Percentiles rank a stretch among this genome's conserved stretches.
Evolutionary conservation across 345 rosid genomes (phyloP).

Genomic region (Adansonia digitata): DNA sequence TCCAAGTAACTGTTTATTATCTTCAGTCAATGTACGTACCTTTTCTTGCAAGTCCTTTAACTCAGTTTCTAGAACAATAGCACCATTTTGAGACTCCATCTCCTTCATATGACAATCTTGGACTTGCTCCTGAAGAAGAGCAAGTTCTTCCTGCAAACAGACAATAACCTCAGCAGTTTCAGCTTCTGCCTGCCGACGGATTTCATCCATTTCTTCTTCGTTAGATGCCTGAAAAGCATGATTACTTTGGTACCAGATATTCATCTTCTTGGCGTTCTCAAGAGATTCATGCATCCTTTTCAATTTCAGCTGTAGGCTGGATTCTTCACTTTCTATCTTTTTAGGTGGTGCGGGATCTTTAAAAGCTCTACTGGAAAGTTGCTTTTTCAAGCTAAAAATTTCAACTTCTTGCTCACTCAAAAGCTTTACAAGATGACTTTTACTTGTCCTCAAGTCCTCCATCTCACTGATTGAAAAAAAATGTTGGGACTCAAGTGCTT

Average conservation of each 20-base stretch:
- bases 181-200: conserved; percentile 75
- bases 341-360: conserved; percentile 35
- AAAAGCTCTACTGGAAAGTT: conserved; percentile 40
- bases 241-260: conserved; percentile 61
- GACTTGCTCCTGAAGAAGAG: conserved; percentile 72
- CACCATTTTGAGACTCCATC: conserved; percentile 38
- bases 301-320: conserved; percentile 45
- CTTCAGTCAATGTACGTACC: conserved; percentile 36
- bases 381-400: conserved; percentile 45
- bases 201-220: conserved; percentile 69
- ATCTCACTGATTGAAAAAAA: conserved; percentile 56
- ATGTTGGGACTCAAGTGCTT: conserved; percentile 84
- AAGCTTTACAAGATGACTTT: conserved; percentile 41
- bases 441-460: conserved; percentile 54
- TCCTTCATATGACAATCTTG: conserved; percentile 64
- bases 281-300: conserved; percentile 86
- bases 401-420: conserved; percentile 52
- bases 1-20: conserved; percentile 47
- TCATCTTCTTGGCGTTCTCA: conserved; percentile 73
- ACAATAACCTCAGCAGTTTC: conserved; percentile 92
- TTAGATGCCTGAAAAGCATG: conserved; percentile 55
- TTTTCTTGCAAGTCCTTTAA: conserved; percentile 49
- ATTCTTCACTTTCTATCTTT: conserved; percentile 27
- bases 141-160: conserved; percentile 88
- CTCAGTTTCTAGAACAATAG: conserved; percentile 43